phyloP scores from a whole-genome alignment of 345 rosid species.

The Lepidium aucheri region DNA sequence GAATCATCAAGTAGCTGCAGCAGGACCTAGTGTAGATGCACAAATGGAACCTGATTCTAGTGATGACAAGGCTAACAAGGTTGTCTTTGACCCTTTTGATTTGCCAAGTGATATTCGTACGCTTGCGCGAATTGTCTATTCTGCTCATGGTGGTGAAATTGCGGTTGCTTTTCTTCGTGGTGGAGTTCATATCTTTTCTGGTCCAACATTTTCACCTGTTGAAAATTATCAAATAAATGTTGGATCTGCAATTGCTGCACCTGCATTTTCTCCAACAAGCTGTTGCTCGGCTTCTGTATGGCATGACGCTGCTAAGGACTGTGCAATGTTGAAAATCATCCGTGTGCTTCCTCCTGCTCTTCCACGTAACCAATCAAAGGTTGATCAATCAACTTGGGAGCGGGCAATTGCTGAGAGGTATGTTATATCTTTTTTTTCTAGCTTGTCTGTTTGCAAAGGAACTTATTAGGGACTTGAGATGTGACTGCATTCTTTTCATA shows the following conservation, averaged over 20 bases:
- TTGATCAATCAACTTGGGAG: constrained; percentile 83
- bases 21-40: constrained; percentile 46
- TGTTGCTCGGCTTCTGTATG: constrained; percentile 99
- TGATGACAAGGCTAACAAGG: constrained; percentile 55
- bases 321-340: constrained; percentile 77
- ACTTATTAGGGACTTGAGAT: not conserved
- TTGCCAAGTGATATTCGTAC: constrained; percentile 94
- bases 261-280: constrained; percentile 98
- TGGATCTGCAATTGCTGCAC: constrained; percentile 94
- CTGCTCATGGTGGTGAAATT: constrained; percentile 99
- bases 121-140: constrained; percentile 88
- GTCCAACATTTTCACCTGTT: constrained; percentile 80
- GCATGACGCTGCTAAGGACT: constrained; percentile 81
- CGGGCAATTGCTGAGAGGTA: constrained; percentile 99
- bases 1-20: constrained; percentile 41
- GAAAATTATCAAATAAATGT: constrained; percentile 95
- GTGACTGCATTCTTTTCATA: constrained; percentile 1
- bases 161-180: constrained; percentile 94
- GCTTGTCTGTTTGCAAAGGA: not conserved
- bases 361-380: constrained; percentile 66
- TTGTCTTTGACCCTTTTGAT: constrained; percentile 94
- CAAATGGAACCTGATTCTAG: constrained; percentile 45
- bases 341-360: constrained; percentile 97
- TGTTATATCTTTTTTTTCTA: not conserved
- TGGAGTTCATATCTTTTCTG: constrained; percentile 96